Conservation (phyloP, 345 rosid species). For the Gossypium turneri region DNA sequence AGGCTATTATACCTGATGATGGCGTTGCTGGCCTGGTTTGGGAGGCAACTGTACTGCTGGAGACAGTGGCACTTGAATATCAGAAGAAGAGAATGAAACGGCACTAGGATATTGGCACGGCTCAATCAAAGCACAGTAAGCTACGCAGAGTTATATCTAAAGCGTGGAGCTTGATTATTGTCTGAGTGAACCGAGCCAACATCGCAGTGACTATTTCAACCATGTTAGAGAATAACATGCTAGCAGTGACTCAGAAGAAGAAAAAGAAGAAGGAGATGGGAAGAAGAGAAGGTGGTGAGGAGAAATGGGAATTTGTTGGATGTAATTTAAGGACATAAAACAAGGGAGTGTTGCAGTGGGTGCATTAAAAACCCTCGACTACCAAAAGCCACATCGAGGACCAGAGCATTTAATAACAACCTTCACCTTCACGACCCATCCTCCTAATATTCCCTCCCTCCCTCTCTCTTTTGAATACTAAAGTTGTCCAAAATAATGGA, state of each 20-base stretch:
- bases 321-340: constrained; percentile 10
- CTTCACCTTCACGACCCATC: constrained; percentile 14
- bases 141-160: neutral
- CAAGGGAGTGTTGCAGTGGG: constrained; percentile 16
- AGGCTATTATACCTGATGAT: no score
- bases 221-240: neutral
- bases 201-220: constrained; percentile 48
- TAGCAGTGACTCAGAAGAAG: neutral
- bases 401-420: constrained; percentile 30
- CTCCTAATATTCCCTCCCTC: constrained; percentile 14
- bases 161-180: neutral
- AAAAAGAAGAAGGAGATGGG: neutral
- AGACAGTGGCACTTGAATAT: no score
- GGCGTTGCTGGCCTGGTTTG: no score
- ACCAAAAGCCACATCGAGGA: constrained; percentile 29
- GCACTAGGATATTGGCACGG: constrained; percentile 86
- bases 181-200: constrained; percentile 85
- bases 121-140: constrained; percentile 52
- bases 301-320: constrained; percentile 11
- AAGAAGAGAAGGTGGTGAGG: neutral
- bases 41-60: no score
- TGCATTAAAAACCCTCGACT: constrained; percentile 32
- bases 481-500: neutral
- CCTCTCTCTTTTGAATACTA: neutral
- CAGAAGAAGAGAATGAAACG: constrained; percentile 26